A percentile compares a stretch with the other conserved stretches of the same genome.
Evolutionary conservation across 148 eudicot genomes (phyloP).

Genomic region (Mesembryanthemum crystallinum): DNA sequence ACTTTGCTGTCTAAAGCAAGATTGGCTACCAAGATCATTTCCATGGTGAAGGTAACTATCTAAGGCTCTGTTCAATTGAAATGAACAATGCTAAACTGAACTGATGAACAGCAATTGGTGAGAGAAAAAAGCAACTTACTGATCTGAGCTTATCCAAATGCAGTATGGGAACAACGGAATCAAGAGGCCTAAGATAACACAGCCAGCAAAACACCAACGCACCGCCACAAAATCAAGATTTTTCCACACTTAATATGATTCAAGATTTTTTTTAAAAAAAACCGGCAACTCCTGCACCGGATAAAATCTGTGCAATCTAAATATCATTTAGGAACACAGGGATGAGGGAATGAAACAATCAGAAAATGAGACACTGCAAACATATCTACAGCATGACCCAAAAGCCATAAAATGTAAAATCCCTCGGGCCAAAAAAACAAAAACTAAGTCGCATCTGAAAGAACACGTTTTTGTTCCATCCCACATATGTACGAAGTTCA

Average conservation of each 20-base stretch:
- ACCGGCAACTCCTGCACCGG: neutral
- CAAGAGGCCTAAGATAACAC: no score
- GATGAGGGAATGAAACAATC: neutral
- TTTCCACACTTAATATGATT: neutral
- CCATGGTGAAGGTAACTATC: neutral
- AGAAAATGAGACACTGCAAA: constrained; percentile 8
- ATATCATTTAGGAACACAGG: neutral
- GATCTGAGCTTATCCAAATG: no score
- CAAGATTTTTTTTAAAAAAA: neutral
- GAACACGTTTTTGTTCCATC: constrained; percentile 20
- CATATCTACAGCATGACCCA: constrained; percentile 20
- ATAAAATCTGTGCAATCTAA: neutral
- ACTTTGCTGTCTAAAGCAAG: neutral
- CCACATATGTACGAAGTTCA: constrained; percentile 39
- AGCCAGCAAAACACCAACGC: neutral
- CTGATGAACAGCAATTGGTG: no score
- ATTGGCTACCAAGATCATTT: neutral
- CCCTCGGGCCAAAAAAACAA: constrained; percentile 14
- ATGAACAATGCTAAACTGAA: no score
- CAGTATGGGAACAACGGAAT: no score
- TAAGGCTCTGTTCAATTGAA: no score
- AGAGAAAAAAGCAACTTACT: no score
- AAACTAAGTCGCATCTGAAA: constrained; percentile 14
- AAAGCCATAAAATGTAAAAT: constrained; percentile 21
- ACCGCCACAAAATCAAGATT: neutral